Percentiles rank a stretch among this genome's conserved stretches.
phyloP scores from a whole-genome alignment of 371 early-diverging fungal genomes.

The Rhizopus stolonifer region DNA sequence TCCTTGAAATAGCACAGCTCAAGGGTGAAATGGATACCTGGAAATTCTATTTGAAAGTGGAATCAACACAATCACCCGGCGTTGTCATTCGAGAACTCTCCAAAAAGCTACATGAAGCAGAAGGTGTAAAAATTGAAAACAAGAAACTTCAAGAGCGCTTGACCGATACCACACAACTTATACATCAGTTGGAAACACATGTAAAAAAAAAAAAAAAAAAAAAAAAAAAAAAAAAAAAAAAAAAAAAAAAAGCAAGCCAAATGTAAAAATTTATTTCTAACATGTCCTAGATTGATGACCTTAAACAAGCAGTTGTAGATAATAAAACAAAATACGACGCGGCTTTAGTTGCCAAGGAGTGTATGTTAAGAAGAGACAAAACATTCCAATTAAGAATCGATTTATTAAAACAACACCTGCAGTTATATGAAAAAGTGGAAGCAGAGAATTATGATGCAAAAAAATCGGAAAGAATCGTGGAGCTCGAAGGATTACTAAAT shows the following conservation, averaged over 20 bases:
- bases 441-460: conserved; percentile 50
- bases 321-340: conserved; percentile 3
- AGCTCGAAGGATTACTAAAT: conserved; percentile 27
- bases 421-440: conserved; percentile 67
- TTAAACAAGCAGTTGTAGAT: conserved; percentile 12
- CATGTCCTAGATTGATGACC: conserved; percentile 5
- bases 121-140: conserved; percentile 17
- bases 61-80: conserved; percentile 22
- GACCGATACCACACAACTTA: conserved; percentile 14
- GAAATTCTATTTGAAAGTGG: conserved; percentile 12
- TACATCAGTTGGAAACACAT: conserved; percentile 7
- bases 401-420: conserved; percentile 57
- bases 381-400: conserved; percentile 41
- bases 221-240: too few relatives aligned
- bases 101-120: conserved; percentile 20
- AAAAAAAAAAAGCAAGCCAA: not conserved
- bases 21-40: conserved; percentile 29
- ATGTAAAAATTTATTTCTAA: not conserved
- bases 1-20: conserved; percentile 32
- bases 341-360: conserved; percentile 17
- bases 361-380: conserved; percentile 31
- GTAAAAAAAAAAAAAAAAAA: too few relatives aligned
- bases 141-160: conserved; percentile 15
- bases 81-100: conserved; percentile 26
- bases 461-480: conserved; percentile 50